A percentile compares a stretch with the other conserved stretches of the same genome.
phyloP scores from a whole-genome alignment of 805 yeast species.

The Barnettozyma salicaria region DNA sequence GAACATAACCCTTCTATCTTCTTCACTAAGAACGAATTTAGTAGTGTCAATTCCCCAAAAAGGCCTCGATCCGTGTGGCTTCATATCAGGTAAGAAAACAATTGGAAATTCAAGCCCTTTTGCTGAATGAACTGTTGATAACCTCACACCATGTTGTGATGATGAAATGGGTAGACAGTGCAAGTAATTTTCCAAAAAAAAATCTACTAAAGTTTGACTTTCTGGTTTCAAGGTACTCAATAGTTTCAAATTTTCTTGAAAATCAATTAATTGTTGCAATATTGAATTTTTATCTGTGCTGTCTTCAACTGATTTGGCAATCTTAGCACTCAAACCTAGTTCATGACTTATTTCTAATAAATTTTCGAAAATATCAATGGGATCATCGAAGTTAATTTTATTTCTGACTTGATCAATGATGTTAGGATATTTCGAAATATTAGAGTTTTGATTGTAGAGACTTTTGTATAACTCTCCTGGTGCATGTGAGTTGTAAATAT shows the following conservation, averaged over 20 bases:
- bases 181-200: constrained; percentile 30
- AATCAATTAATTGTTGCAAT: constrained; percentile 28
- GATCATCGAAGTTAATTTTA: constrained; percentile 13
- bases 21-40: constrained; percentile 10
- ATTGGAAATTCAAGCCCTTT: constrained; percentile 72
- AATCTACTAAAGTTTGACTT: constrained; percentile 23
- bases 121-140: constrained; percentile 68
- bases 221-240: constrained; percentile 24
- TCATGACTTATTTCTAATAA: constrained; percentile 12
- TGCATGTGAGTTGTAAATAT: too few relatives aligned
- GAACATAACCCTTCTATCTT: constrained; percentile 43
- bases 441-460: too few relatives aligned
- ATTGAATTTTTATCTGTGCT: constrained; percentile 25
- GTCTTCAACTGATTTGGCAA: constrained; percentile 16
- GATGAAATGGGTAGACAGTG: constrained; percentile 26
- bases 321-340: constrained; percentile 12
- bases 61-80: constrained; percentile 8
- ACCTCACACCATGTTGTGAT: constrained; percentile 35
- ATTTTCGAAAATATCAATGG: constrained; percentile 12
- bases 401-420: constrained; percentile 16
- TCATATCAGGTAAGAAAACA: constrained; percentile 40
- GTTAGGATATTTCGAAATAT: too few relatives aligned
- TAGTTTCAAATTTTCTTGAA: constrained; percentile 32
- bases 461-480: too few relatives aligned
- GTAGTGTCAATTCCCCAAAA: too few relatives aligned